Evolutionary conservation across 257 asterid genomes (phyloP), one percentile per base, ranked within the genome.

Genomic region (Solanum pennellii): DNA sequence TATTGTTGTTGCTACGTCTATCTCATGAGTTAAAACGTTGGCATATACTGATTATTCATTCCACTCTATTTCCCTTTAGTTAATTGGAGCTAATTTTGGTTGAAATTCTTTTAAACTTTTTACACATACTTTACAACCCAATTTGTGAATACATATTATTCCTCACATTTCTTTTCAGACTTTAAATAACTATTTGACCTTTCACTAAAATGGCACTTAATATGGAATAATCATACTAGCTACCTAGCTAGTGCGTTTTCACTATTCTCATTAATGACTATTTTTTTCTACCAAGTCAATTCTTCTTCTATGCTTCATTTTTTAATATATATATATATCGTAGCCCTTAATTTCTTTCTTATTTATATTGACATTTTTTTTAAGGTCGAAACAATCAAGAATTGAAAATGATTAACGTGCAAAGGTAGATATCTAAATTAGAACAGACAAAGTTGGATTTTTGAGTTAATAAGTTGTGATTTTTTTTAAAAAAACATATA

Each of bases 141-240:
- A 86, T 87, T 89, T 74, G 52, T 74, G 60, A 75, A 84, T 35
- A 45, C n/a, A 84, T 60, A 56, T 18, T 56, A 84, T 84, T 84
- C 87, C 62, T 84, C 39, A 21, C 86, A 37, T 83, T 83, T 83
- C 41, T 42, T 84, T 65, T 60, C 56, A 1, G 16, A 37, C 86
- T 65, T 83, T 60, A 83, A 14, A 85, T 25, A 87, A 89, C 35
- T 88, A 88, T 86, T 92, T 90, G 92, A 92, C 91, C 82, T 37
- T 47, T 41, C 80, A 62, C 80, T 84, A 66, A 84, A 20, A 5
- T 27, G 47, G 16, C 62, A 84, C 62, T 41, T 16, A 59, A 6
- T 37, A 41, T 80, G 44, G 66, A 29, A 79, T 79, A 29, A 45
- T 45, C 42, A 23, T 79, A 42, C 42, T 9, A 47, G 59, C 5